These are phyloP conservation scores for Scheffersomyces lignosus DNA, from an alignment of 805 yeast species.

Conservation along the genomic window DNA sequence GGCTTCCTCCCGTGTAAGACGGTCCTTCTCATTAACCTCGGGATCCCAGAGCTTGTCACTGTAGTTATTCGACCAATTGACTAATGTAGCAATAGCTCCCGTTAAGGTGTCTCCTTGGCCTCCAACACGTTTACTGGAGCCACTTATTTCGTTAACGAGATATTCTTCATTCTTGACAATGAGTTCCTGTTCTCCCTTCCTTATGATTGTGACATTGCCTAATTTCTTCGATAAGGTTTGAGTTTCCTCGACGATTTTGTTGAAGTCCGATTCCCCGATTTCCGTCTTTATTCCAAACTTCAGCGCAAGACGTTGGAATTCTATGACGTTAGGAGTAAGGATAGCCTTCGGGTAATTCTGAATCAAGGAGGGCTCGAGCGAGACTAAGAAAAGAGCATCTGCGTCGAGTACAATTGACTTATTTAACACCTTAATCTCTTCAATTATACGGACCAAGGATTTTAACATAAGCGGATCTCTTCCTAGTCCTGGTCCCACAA, in stretches of 20 bases:
- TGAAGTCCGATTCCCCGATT: conserved; percentile 10
- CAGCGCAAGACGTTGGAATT: conserved; percentile 68
- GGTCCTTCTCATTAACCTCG: conserved; percentile 1
- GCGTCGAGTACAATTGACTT: conserved; percentile 87
- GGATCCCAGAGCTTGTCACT: conserved; percentile 56
- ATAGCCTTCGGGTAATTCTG: conserved; percentile 60
- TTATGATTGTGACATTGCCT: conserved; percentile 61
- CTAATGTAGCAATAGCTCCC: conserved; percentile 79
- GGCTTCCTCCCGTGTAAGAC: conserved; percentile 17
- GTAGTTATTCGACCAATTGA: conserved; percentile 77
- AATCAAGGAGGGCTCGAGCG: conserved; percentile 55
- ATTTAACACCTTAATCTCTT: conserved; percentile 52
- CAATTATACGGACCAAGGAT: conserved; percentile 57
- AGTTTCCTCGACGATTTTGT: conserved; percentile 3
- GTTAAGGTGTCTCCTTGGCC: conserved; percentile 96
- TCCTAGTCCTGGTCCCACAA: conserved; percentile 94
- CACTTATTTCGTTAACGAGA: conserved; percentile 48
- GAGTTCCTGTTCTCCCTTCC: conserved; percentile 70
- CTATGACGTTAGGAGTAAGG: conserved; percentile 88
- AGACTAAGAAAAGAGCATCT: conserved; percentile 74
- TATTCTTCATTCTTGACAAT: conserved; percentile 52
- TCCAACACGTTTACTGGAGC: conserved; percentile 82
- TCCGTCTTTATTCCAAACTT: conserved; percentile 37
- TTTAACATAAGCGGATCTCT: conserved; percentile 69
- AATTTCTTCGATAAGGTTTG: conserved; percentile 44